Base-by-base conservation (phyloP, 371 early-diverging fungal species). In the Syncephalis plumigaleata region DNA sequence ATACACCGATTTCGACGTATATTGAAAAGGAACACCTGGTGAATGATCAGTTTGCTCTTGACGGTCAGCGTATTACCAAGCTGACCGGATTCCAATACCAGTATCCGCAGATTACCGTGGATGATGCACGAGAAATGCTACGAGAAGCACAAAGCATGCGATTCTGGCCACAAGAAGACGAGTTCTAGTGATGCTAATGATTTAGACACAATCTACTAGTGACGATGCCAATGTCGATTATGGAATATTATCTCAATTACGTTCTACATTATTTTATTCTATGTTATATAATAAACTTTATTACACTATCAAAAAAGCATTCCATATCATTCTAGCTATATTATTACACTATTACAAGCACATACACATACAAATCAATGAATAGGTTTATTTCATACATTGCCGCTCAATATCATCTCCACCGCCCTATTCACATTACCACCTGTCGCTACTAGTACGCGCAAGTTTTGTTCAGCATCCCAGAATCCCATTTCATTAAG, bases 401-500 rank as follows among this genome's bases (percentile, higher is more conserved):
- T 31, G 31, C 31, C 31, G 31, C 31, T 31, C 46, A 87, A 81
- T 40, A 90, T 58, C 65, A 73, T 71, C 59, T 97, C 98, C 46
- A 95, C 79, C 17, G 98, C 96, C 1, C 84, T 87, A 55, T 91
- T 71, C 23, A 95, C 91, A 57, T 93, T 81, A 23, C 98, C 98
- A 4, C 81, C 77, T 5, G 91, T 77, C 22, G 77, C 67, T 18
- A 72, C 65, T 59, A 97, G 67, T 0, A 89, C 95, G 22, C 87
- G 70, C 44, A 95, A 80, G 55, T 97, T 97, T 63, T 84, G 80
- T 5, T 73, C 63, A 11, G 87, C 79, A 60, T 90, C 84, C 67
- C 72, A 84, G 60, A 97, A 90, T 4, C 98, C 98, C 98, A 97
- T 97, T 39, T 95, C 98, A 54, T 78, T 83, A 50, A 97, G 65